These are phyloP conservation scores for Lunularia cruciata DNA, from an alignment of 225 moss, liverwort and hornwort genomes.

Conservation along the genomic window DNA sequence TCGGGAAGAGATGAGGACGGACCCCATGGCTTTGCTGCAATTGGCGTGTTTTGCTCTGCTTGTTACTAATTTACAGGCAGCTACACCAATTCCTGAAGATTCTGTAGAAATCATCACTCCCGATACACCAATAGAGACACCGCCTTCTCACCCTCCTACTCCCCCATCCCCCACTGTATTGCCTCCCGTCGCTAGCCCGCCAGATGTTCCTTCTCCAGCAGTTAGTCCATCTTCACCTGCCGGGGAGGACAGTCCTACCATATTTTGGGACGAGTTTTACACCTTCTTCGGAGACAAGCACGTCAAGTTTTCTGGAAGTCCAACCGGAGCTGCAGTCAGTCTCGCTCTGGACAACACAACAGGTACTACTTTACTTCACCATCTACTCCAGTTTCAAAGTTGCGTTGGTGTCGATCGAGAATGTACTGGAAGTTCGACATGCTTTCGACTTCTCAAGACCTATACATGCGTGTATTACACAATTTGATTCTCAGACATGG, in stretches of 20 bases:
- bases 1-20: background rate
- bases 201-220: background rate
- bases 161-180: background rate
- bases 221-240: background rate
- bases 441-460: too few species aligned
- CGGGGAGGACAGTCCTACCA: background rate
- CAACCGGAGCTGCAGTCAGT: background rate
- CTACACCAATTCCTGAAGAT: background rate
- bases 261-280: slow-evolving; percentile 19
- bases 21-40: background rate
- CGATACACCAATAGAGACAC: background rate
- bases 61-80: background rate
- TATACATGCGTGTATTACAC: too few species aligned
- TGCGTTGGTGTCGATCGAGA: too few species aligned
- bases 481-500: too few species aligned
- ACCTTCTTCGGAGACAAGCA: slow-evolving; percentile 18
- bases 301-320: background rate
- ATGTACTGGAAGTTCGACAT: background rate
- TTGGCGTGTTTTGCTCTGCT: background rate
- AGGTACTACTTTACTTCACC: slow-evolving; percentile 16
- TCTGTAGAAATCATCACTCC: background rate
- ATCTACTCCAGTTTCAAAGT: too few species aligned
- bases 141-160: background rate
- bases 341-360: slow-evolving; percentile 8
- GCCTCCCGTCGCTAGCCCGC: background rate